Evolutionary conservation across 306 rosid genomes (phyloP).

Genomic region (Rosa chinensis): DNA sequence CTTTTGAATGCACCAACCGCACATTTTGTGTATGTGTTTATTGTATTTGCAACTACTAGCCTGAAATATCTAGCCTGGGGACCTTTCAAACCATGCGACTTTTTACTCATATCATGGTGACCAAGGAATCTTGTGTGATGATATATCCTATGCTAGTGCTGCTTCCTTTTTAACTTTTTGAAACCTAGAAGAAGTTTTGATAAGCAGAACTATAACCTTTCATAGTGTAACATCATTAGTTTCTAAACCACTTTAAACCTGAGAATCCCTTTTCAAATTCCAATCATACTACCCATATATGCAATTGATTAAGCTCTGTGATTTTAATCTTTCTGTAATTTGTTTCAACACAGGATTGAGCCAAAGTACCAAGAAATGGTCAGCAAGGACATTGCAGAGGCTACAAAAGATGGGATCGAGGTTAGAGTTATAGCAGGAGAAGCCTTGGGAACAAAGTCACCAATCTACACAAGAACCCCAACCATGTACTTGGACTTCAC

Average conservation of each 20-base stretch:
- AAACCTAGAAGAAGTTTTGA: neutral
- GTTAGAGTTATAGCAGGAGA: slow-evolving; percentile 95
- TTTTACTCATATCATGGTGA: slow-evolving; percentile 10
- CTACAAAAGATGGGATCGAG: slow-evolving; percentile 60
- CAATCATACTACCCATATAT: neutral
- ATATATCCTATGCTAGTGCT: neutral
- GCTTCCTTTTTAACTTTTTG: neutral
- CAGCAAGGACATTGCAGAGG: slow-evolving; percentile 75
- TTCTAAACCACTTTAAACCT: neutral
- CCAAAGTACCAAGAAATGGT: slow-evolving; percentile 85
- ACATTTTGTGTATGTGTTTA: slow-evolving; percentile 13
- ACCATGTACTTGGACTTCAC: slow-evolving; percentile 91
- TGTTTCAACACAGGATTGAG: slow-evolving; percentile 59
- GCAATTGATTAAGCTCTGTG: neutral
- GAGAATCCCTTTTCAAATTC: neutral
- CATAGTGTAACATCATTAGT: too few species aligned
- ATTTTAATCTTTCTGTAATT: neutral
- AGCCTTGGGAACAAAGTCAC: slow-evolving; percentile 82
- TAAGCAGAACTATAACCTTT: too few species aligned
- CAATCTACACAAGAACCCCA: slow-evolving; percentile 85
- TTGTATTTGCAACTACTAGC: slow-evolving; percentile 12
- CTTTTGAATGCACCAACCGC: slow-evolving; percentile 35
- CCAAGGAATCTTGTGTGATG: slow-evolving; percentile 9
- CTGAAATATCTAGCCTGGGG: slow-evolving; percentile 22
- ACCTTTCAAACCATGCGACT: slow-evolving; percentile 18